Evolutionary conservation across 73 alveolate species (phyloP).

Genomic region (Paramecium bursaria): DNA sequence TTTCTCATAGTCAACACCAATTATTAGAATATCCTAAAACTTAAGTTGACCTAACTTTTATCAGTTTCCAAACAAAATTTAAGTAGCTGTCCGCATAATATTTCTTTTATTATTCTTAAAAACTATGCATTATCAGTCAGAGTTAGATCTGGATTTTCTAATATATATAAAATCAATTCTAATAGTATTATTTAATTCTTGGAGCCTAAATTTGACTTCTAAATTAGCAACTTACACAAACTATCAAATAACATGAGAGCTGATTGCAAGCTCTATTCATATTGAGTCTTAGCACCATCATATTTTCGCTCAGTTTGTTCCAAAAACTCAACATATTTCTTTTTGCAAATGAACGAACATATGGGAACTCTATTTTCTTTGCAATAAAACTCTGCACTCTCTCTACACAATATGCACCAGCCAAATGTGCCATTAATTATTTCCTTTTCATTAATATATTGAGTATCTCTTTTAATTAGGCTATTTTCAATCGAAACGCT

Average conservation of each 20-base stretch:
- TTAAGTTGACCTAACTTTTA: conserved; percentile 17
- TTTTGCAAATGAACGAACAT: conserved; percentile 93
- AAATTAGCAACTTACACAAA: conserved; percentile 3
- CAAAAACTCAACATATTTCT: conserved; percentile 67
- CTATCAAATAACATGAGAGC: conserved; percentile 41
- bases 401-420: conserved; percentile 96
- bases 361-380: conserved; percentile 93
- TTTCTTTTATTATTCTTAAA: conserved; percentile 43
- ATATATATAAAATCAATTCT: conserved; percentile 46
- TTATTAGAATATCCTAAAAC: conserved; percentile 54
- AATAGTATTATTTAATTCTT: conserved; percentile 53
- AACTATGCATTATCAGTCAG: conserved; percentile 46
- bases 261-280: conserved; percentile 3
- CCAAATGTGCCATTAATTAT: conserved; percentile 93
- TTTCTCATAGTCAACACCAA: conserved; percentile 35
- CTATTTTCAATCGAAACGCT: not conserved
- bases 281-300: conserved; percentile 32
- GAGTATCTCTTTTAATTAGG: not conserved
- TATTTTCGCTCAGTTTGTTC: conserved; percentile 66
- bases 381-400: conserved; percentile 91
- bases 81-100: conserved; percentile 46
- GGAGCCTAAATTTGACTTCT: conserved; percentile 28
- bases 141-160: conserved; percentile 56
- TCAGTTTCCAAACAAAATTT: conserved; percentile 68
- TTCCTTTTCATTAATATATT: conserved; percentile 85